Base-by-base conservation (phyloP, 2,329 filamentous ascomycete species). In the Dothideomycetes sp. region DNA sequence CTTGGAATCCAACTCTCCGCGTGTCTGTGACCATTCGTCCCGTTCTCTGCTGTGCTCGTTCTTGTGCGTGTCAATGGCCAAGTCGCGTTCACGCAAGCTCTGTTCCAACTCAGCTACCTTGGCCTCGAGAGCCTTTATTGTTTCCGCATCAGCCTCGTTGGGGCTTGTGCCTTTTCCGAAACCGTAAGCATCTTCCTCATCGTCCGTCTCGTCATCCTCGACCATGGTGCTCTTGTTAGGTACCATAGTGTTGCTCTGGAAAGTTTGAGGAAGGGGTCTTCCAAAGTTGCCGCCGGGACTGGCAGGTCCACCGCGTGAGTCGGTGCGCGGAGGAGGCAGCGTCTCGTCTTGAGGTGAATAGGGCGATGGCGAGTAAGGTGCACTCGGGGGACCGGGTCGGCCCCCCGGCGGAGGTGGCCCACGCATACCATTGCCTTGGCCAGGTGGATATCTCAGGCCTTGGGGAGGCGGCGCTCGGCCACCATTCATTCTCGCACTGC, bases 181-280 rank as follows among this genome's bases (percentile, higher is more conserved):
- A 12, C 73, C 74, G 57, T 84, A 84, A 2, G 75, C 71, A 54
- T 80, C 76, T 41, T 71, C 75, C 41, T 80, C 72, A 35, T 78
- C 70, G 10, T 68, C 65, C 48, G 85, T 84, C 51, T 94, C 87
- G 49, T 94, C 88, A 57, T 96, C 91, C 60, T 98, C 91, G 1
- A 96, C 78, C 80, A 96, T 88, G 1, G 84, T 95, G 54, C 89
- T 94, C 65, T 96, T 98, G 58, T 95, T 96, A 1, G 91, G 91
- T 22, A 96, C 83, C 53, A 96, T 94, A 0, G 87, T 96, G 57
- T 94, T 96, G 57, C 83, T 89, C 58, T 94, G 88, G 50, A 94
- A 87, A 25, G 87, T 87, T 58, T 93, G 94, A 12, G 84, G 82
- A 50, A 84, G 76, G 4, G 88, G 88, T 32, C 84, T 74, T 29